Base-by-base conservation (phyloP, 768 basidiomycete genomes). In the Pholiota conissans region DNA sequence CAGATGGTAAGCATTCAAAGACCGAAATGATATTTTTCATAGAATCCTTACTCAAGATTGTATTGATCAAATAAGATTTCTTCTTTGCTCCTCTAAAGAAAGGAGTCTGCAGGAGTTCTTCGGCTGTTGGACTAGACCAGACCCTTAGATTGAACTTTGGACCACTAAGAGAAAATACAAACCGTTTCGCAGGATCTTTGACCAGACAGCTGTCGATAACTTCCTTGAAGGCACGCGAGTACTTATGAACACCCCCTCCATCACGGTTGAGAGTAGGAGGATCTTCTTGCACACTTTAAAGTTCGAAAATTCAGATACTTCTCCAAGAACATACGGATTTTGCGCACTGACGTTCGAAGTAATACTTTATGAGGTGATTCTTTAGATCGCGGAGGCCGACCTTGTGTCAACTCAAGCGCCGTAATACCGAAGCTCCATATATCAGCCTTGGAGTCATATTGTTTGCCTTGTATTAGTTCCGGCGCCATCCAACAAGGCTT, bases 351-450 rank as follows among this genome's bases (percentile, higher is more conserved):
- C 86, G 86, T 95, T 69, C 87, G 86, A 45, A 92, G 73, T 18
- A 97, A 77, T 6, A 94, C 89, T 51, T 78, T 76, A 53, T 89
- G 84, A 1, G 93, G 83, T 7, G 87, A 79, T 65, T 91, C 88
- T 60, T 87, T 81, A 14, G 89, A 90, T 57, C 86, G 77, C n/a
- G 95, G 95, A 1, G 94, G 91, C 5, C 88, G 84, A 0, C 95
- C 95, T 65, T 92, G 87, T 0, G 91, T 81, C 29, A 98, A 78
- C 69, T 97, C 95, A 46, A 97, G 74, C 14, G 94, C 90, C n/a
- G 94, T 96, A 57, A 98, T 95, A 11, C 93, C 95, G 69, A 97
- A 91, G 57, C 91, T 94, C 94, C 95, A 98, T 57, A 98, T 95
- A 67, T 98, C 95, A 18, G 93, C 93, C 61, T 87, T 83, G 11